These are phyloP conservation scores for Paecilomyces formosus DNA, from an alignment of 2,329 filamentous ascomycete genomes.

Conservation along the genomic window DNA sequence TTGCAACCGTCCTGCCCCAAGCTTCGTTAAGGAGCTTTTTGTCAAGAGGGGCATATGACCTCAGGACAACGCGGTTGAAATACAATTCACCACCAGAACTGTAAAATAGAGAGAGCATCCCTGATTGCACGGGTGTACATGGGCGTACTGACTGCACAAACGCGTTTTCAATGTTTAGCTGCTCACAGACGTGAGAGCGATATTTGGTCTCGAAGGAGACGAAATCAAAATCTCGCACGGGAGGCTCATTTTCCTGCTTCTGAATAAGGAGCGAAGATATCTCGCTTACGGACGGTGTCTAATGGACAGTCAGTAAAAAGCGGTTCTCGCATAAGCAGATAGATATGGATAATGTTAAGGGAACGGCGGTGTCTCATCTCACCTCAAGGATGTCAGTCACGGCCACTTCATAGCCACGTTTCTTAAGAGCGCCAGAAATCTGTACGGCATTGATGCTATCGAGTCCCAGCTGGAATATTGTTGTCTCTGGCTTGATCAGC, in stretches of 20 bases:
- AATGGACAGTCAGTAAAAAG: slow-evolving; percentile 5
- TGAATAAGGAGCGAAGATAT: slow-evolving; percentile 28
- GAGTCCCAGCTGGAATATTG: slow-evolving; percentile 80
- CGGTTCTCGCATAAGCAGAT: no score
- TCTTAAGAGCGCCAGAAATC: slow-evolving; percentile 61
- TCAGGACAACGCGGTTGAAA: slow-evolving; percentile 62
- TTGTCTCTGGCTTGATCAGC: slow-evolving; percentile 54
- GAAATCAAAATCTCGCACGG: slow-evolving; percentile 39
- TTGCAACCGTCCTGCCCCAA: slow-evolving; percentile 49
- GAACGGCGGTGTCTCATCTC: neutral
- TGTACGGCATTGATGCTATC: slow-evolving; percentile 86
- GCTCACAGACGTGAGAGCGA: slow-evolving; percentile 22
- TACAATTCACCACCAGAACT: slow-evolving; percentile 62
- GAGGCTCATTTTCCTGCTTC: slow-evolving; percentile 28
- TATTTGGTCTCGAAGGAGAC: slow-evolving; percentile 42
- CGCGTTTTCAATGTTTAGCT: slow-evolving; percentile 20
- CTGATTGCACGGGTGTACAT: slow-evolving; percentile 71
- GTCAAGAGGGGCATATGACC: slow-evolving; percentile 35
- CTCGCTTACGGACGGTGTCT: slow-evolving; percentile 29
- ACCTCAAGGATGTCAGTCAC: slow-evolving; percentile 68
- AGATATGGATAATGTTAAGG: no score
- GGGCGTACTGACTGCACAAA: slow-evolving; percentile 57
- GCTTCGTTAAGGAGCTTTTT: slow-evolving; percentile 43
- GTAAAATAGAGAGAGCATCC: slow-evolving; percentile 69
- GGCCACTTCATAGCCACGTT: slow-evolving; percentile 50